Evolutionary conservation across 176 grass and related monocot genomes (phyloP), one percentile per base, ranked within the genome.

Genomic region (Saccharum spontaneum): DNA sequence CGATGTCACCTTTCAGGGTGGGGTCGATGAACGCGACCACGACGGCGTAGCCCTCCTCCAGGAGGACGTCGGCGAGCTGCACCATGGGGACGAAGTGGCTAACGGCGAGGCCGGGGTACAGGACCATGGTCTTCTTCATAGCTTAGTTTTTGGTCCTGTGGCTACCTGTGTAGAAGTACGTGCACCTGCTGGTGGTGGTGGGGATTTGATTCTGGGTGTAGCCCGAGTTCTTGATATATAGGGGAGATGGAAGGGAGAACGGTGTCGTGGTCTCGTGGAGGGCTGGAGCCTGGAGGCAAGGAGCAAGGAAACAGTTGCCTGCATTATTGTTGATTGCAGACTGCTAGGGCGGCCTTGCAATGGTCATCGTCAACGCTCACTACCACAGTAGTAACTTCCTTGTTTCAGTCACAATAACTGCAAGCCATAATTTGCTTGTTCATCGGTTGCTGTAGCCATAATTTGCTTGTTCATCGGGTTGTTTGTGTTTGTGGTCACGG

Each of bases 31-130:
- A 52, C 36, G 73, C 79, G 13, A 95, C 78, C 13, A 63, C 20
- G 11, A 82, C 76, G 26, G 73, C 70, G 69, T 73, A 77, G 37
- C 80, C 83, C 4, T 84, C 73, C 62, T 66, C 44, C 15, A 40
- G 3, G 46, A 88, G 85, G 38, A 57, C 49, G 48, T 86, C 82
- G 37, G 79, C 83, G 66, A 92, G 75, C 83, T 87, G 49, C 61
- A 89, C 65, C 87, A 92, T 92, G 40, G 90, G 83, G 69, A 61
- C 17, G 28, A 92, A 67, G 69, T 92, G 90, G 79, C 90, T 68
- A 3, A 85, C 52, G 16, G 23, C 66, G 50, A 83, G 46, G 34
- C n/a, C 46, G 4, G 88, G 82, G 84, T 88, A 93, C 2, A 92
- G 75, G 8, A 89, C 87, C 8, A 92, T 63, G 4, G 34, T 68